phyloP scores from a whole-genome alignment of 805 yeast genomes.

The Isabelozyma rhagii region DNA sequence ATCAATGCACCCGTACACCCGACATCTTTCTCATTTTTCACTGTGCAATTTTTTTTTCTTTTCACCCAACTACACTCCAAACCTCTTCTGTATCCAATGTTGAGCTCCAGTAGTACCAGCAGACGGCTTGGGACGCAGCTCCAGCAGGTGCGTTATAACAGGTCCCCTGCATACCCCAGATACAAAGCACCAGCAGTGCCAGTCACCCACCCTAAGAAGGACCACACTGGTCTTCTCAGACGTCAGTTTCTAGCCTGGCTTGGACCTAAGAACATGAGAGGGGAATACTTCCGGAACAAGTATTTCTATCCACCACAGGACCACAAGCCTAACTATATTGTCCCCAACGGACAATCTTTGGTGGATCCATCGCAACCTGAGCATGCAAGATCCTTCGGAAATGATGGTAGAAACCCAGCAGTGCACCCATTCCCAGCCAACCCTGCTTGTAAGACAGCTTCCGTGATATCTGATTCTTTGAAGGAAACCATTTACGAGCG shows the following conservation, averaged over 20 bases:
- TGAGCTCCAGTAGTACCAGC: not conserved
- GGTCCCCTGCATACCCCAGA: conserved; percentile 33
- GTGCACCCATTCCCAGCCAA: conserved; percentile 84
- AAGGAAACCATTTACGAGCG: conserved; percentile 60
- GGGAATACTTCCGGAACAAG: conserved; percentile 75
- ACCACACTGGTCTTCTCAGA: conserved; percentile 52
- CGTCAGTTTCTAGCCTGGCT: conserved; percentile 68
- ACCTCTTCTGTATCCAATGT: not conserved
- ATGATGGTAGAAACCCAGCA: conserved; percentile 21
- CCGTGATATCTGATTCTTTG: conserved; percentile 54
- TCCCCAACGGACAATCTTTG: conserved; percentile 46
- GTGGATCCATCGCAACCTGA: conserved; percentile 10
- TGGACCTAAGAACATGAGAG: conserved; percentile 82
- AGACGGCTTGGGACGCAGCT: conserved; percentile 1
- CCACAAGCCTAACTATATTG: conserved; percentile 71
- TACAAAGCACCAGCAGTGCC: conserved; percentile 32
- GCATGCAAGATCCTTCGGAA: conserved; percentile 1
- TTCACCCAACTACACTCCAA: not conserved
- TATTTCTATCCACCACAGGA: conserved; percentile 65
- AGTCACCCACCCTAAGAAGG: conserved; percentile 31
- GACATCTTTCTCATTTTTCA: not conserved
- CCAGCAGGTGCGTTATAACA: conserved; percentile 20
- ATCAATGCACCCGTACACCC: not conserved
- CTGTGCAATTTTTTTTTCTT: not conserved
- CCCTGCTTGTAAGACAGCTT: conserved; percentile 63